Evolutionary conservation across 306 rosid genomes (phyloP), one percentile per base, ranked within the genome.

Genomic region (Quillaja saponaria): DNA sequence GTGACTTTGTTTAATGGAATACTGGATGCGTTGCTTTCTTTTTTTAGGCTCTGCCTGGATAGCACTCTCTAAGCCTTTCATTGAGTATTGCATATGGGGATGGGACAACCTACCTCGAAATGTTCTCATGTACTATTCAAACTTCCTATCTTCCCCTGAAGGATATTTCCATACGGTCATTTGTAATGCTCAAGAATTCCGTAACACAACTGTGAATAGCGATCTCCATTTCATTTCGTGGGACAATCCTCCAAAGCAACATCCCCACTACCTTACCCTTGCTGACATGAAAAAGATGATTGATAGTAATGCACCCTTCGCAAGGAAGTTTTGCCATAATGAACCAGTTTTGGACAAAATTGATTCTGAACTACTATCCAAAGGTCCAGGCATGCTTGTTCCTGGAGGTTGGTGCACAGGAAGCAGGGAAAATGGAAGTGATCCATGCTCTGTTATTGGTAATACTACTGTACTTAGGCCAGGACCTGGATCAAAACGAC

Each of bases 191-290:
- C 86, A 83, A 77, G 97, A 85, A 71, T 94, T 94, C 83, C 80
- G 72, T 57, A 94, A 94, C 85, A 94, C 96, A 16, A 94, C 99
- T 0, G 99, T 94, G 73, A 94, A 94, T 63, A 85, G 68, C 25
- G 99, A 94, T 60, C 95, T 94, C 48, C 99, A 94, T 78, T 94
- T 71, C 79, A 94, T 94, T 69, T 61, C 99, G 4, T 94, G 99
- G 99, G 99, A 94, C 71, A 94, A 94, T 66, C 99, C 99, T 78
- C 99, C 99, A 44, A 94, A 94, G 81, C 99, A 94, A 67, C 99
- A 94, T 58, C 99, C 99, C 38, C 99, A 89, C 81, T 81, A 89
- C 79, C 99, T 94, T 61, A 83, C 71, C 16, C 16, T 68, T 41
- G 68, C 49, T 2, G 96, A 94, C 72, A 80, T 94, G 95, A 72